These are phyloP conservation scores for Aspergillus brasiliensis DNA, from an alignment of 2,329 filamentous ascomycete genomes.

Conservation along the genomic window DNA sequence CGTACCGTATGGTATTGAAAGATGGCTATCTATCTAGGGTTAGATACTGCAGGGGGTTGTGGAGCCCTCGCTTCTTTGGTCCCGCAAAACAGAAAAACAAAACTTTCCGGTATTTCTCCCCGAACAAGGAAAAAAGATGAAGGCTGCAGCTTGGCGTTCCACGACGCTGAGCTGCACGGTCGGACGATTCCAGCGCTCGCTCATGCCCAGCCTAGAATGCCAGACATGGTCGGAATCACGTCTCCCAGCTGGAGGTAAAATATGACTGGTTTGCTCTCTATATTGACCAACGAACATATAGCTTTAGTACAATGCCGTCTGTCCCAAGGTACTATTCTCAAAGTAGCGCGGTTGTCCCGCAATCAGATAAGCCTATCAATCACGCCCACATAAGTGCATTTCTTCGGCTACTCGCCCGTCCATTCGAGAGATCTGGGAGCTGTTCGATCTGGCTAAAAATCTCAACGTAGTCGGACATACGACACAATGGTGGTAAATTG, in stretches of 20 bases:
- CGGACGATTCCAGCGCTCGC: conserved; percentile 47
- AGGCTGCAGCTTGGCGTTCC: conserved; percentile 49
- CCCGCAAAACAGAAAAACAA: neutral
- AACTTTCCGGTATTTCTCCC: too few relatives aligned
- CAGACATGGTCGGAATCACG: conserved; percentile 66
- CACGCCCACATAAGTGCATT: too few relatives aligned
- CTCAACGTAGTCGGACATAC: too few relatives aligned
- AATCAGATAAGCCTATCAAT: too few relatives aligned
- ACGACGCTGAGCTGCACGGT: conserved; percentile 41
- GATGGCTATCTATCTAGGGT: neutral
- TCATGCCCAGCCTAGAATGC: conserved; percentile 53
- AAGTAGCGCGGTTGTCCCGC: too few relatives aligned
- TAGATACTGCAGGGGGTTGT: neutral
- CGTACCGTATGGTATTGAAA: neutral
- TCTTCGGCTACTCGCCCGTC: neutral
- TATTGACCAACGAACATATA: conserved; percentile 53
- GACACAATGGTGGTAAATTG: too few relatives aligned
- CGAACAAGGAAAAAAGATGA: too few relatives aligned
- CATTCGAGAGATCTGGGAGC: neutral
- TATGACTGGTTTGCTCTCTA: conserved; percentile 68
- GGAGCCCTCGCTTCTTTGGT: neutral
- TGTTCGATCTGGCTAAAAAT: too few relatives aligned
- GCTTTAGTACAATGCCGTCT: too few relatives aligned
- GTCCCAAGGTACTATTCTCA: too few relatives aligned
- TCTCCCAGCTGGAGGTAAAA: conserved; percentile 64